Conservation (phyloP, 768 basidiomycete genomes). For the Boletus sensibilis region DNA sequence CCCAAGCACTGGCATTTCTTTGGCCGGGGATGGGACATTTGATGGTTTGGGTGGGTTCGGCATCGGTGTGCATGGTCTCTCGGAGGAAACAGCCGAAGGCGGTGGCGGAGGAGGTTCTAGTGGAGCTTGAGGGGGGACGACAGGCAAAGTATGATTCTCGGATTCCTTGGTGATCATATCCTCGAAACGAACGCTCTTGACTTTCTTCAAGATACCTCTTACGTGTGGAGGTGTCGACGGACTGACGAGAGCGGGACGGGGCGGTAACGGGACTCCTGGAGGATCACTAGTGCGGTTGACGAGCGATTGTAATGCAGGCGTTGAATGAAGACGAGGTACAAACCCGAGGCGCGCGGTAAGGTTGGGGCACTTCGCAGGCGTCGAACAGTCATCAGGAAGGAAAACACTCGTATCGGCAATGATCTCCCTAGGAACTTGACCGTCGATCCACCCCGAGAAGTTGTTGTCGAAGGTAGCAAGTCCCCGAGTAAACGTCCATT, state of each 20-base stretch:
- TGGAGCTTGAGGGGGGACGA: neutral
- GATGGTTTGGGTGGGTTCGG: constrained; percentile 1
- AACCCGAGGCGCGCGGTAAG: neutral
- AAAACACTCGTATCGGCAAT: constrained; percentile 7
- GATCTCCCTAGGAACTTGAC: constrained; percentile 1
- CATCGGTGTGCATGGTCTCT: constrained; percentile 14
- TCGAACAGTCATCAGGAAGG: constrained; percentile 15
- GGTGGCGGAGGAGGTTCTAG: constrained; percentile 9
- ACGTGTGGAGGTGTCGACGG: constrained; percentile 31
- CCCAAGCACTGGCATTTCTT: neutral
- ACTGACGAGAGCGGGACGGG: constrained; percentile 23
- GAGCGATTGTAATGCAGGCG: constrained; percentile 4
- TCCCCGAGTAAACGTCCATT: constrained; percentile 38
- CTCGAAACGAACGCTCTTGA: constrained; percentile 41
- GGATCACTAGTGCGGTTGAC: constrained; percentile 10
- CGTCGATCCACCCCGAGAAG: constrained; percentile 8
- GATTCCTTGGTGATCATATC: constrained; percentile 13
- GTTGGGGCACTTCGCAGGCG: constrained; percentile 1
- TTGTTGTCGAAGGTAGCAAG: constrained; percentile 27
- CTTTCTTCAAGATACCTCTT: constrained; percentile 40
- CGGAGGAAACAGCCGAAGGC: neutral
- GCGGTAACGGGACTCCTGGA: constrained; percentile 22
- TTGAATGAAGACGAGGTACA: neutral
- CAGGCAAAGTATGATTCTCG: neutral
- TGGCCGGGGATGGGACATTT: neutral